Evolutionary conservation across 257 asterid genomes (phyloP).

Genomic region (Solanum ossicruentum): DNA sequence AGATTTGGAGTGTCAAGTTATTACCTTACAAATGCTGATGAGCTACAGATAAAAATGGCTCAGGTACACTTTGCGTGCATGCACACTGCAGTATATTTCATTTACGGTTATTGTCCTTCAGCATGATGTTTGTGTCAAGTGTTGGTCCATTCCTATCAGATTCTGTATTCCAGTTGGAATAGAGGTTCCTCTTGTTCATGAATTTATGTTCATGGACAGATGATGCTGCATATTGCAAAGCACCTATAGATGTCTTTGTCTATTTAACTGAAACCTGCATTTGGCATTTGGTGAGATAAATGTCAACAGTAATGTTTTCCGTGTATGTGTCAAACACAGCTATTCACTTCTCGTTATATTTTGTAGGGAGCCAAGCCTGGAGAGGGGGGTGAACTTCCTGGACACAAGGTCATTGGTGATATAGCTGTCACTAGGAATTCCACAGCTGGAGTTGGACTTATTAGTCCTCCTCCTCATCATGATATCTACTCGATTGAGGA

Average conservation of each 20-base stretch:
- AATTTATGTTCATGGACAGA: conserved; percentile 47
- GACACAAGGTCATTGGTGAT: conserved; percentile 97
- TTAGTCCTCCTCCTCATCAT: conserved; percentile 99
- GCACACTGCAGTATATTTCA: background rate
- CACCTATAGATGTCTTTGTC: conserved; percentile 54
- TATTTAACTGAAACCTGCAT: conserved; percentile 38
- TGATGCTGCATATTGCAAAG: conserved; percentile 39
- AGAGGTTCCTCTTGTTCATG: conserved; percentile 36
- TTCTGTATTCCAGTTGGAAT: conserved; percentile 15
- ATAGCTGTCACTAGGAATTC: conserved; percentile 96
- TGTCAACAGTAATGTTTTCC: conserved; percentile 13
- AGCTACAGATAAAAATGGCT: conserved; percentile 95
- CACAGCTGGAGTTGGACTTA: conserved; percentile 96
- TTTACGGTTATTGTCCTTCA: background rate
- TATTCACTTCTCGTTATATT: conserved; percentile 14
- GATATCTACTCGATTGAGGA: conserved; percentile 98
- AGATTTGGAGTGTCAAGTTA: conserved; percentile 98
- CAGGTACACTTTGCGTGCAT: conserved; percentile 45
- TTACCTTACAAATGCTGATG: conserved; percentile 94
- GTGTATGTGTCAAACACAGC: background rate
- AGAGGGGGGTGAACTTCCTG: conserved; percentile 99
- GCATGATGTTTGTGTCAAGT: background rate
- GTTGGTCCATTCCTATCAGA: conserved; percentile 5
- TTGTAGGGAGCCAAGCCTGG: conserved; percentile 99
- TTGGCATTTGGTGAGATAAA: conserved; percentile 41